Percentiles rank a stretch among this genome's conserved stretches.
Conservation (phyloP, 139 green algal species). For the Coccomyxa sp. region DNA sequence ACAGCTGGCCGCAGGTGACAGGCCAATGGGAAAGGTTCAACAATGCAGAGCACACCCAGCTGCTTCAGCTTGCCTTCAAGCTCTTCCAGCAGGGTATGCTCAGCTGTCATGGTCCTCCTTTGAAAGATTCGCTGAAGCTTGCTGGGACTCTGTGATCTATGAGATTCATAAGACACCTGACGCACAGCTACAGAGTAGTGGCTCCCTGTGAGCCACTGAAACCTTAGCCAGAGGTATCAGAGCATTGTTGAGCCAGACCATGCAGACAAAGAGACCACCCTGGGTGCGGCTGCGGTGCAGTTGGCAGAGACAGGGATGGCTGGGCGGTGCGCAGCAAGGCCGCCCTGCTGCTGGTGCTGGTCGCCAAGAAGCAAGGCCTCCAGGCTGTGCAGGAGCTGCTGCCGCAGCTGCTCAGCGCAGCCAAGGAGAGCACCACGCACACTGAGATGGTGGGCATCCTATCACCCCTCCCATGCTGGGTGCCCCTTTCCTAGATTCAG, state of each 20-base stretch:
- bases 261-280: background rate
- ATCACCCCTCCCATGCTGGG: background rate
- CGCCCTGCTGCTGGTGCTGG: slow-evolving; percentile 61
- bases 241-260: background rate
- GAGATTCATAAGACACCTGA: background rate
- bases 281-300: slow-evolving; percentile 5
- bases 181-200: background rate
- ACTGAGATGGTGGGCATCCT: slow-evolving; percentile 21
- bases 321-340: slow-evolving; percentile 67
- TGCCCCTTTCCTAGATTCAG: background rate
- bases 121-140: too few species aligned
- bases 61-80: slow-evolving; percentile 28
- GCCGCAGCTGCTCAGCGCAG: slow-evolving; percentile 56
- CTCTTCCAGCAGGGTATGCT: slow-evolving; percentile 32
- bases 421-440: slow-evolving; percentile 34
- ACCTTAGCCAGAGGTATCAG: background rate
- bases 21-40: slow-evolving; percentile 43
- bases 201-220: background rate
- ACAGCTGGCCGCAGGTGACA: slow-evolving; percentile 35
- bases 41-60: slow-evolving; percentile 28
- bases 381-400: slow-evolving; percentile 48
- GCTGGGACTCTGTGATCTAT: background rate
- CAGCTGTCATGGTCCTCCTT: background rate
- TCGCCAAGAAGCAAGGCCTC: slow-evolving; percentile 61
- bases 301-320: background rate